Base-by-base conservation (phyloP, 129 eudicot genomes). In the Lactuca sativa region DNA sequence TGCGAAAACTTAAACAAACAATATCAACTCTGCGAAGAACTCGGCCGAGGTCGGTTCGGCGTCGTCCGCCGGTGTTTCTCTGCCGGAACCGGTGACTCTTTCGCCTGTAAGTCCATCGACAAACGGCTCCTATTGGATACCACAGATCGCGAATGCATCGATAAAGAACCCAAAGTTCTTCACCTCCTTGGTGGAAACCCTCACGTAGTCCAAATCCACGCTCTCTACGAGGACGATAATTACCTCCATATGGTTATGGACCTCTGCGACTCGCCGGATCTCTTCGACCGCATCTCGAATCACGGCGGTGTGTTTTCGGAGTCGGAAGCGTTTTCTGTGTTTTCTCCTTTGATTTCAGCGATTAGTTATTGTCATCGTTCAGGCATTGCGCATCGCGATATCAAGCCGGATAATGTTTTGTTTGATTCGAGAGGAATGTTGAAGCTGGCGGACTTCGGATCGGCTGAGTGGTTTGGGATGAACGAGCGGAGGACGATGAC, bases 41-140 rank as follows among this genome's bases (percentile, higher is more conserved):
- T 91, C 82, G 97, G 97, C 78, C 96, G 97, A 32, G 97, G 97
- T 18, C 86, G 90, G 44, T 91, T 91, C 90, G 96, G 93, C 76
- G 64, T 84, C 80, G 87, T 91, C 66, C 74, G 80, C 91, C 97
- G 97, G 32, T 91, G 97, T 53, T 86, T 69, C 77, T 88, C 92
- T 15, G 33, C 88, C 44, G 34, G 16, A 30, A 56, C 88, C 71
- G 80, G 59, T 33, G 75, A 81, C 2, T 73, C 92, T 1, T 84
- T 57, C 74, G 97, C 97, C 62, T 89, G 95, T 59, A 91, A 91
- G 53, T 82, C 97, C 62, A 78, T 91, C 67, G 78, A 84, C 71
- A 91, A 88, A 25, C 81, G 76, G 17, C 87, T 80, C 12, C 63
- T 88, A 34, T 1, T 77, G 4, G 97, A 91, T 64, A 9, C 85